Evolutionary conservation across 169 alveolate genomes (phyloP).

Genomic region (Plasmodium knowlesi): DNA sequence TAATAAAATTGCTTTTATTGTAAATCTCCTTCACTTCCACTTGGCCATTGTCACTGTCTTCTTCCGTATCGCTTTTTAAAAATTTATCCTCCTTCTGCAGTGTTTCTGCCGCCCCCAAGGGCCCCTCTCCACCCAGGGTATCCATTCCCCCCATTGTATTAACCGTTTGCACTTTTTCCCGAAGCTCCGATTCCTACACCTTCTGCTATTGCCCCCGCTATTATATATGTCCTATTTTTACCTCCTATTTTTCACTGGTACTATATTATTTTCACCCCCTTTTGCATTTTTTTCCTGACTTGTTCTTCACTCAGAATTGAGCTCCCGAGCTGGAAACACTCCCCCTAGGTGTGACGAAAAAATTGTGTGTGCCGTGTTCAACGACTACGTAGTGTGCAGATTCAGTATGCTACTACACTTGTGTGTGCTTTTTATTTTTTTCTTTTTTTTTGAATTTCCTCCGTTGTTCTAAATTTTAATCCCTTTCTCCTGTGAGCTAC

Average conservation of each 20-base stretch:
- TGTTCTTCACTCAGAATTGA: not conserved
- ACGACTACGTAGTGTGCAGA: not conserved
- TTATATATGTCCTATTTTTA: too few species aligned
- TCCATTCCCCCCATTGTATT: not conserved
- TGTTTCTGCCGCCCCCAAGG: not conserved
- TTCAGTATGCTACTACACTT: not conserved
- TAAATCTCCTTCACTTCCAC: constrained; percentile 75
- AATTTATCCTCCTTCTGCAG: not conserved
- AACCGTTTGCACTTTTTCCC: not conserved
- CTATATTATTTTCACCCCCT: not conserved
- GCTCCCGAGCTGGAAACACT: not conserved
- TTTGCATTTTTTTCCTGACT: not conserved
- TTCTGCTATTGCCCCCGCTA: not conserved
- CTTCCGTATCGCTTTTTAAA: not conserved
- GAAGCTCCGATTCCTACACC: not conserved
- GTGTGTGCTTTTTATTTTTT: not conserved
- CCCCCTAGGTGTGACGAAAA: not conserved
- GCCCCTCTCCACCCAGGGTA: not conserved
- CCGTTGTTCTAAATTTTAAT: not conserved
- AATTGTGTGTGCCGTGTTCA: not conserved
- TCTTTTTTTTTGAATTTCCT: too few species aligned
- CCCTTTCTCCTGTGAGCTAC: not conserved
- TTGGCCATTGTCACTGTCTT: constrained; percentile 21
- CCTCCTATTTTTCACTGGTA: too few species aligned
- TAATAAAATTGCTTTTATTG: constrained; percentile 77